These are phyloP conservation scores for Psilocybe subaeruginosa DNA, from an alignment of 768 basidiomycete genomes.

Conservation along the genomic window DNA sequence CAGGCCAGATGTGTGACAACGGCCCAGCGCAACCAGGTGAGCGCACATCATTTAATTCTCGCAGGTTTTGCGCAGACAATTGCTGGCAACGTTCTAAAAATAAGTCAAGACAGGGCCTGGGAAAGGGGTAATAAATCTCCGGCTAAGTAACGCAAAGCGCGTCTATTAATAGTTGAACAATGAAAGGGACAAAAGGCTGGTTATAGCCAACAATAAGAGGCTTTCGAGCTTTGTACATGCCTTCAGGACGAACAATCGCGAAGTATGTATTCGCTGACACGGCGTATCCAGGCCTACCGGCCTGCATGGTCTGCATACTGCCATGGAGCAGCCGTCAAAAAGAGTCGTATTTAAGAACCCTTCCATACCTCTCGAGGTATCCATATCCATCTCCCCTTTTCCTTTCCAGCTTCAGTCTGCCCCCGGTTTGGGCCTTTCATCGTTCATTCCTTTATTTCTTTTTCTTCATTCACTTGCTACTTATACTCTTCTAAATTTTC, in stretches of 20 bases:
- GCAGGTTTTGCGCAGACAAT: no score
- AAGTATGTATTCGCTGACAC: no score
- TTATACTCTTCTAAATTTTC: not conserved
- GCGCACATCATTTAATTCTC: no score
- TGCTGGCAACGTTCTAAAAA: no score
- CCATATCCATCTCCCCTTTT: not conserved
- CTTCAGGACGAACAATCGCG: not conserved
- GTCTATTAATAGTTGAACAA: not conserved
- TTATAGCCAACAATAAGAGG: not conserved
- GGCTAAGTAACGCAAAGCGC: not conserved
- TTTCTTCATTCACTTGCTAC: not conserved
- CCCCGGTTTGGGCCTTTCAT: slow-evolving; percentile 22
- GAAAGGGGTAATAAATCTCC: no score
- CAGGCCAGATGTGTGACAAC: no score
- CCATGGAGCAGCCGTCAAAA: no score
- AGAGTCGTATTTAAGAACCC: not conserved
- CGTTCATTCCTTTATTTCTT: not conserved
- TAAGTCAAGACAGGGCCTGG: no score
- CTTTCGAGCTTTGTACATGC: not conserved
- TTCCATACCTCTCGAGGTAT: not conserved
- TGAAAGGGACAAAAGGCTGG: not conserved
- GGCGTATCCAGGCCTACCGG: no score
- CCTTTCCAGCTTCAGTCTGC: not conserved
- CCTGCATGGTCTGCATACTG: no score
- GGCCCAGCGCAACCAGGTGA: no score